These are phyloP conservation scores for Trichosporon asahii DNA, from an alignment of 1,284 basidiomycete species.

Conservation along the genomic window DNA sequence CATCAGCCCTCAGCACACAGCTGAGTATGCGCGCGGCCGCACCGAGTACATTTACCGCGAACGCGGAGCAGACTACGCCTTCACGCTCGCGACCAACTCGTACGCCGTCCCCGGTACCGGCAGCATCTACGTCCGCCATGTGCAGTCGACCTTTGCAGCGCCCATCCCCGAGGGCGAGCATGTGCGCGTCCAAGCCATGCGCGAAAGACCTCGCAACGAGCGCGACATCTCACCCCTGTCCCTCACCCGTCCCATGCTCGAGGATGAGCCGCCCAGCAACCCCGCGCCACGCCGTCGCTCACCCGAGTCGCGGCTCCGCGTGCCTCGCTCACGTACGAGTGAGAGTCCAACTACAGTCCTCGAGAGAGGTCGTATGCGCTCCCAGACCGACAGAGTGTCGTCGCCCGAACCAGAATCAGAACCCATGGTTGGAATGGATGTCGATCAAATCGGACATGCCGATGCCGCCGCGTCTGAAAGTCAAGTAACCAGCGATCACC, in stretches of 20 bases:
- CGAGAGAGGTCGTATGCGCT: too few relatives aligned
- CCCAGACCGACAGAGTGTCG: not conserved
- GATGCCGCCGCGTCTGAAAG: not conserved
- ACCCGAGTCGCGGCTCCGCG: not conserved
- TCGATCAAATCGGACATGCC: not conserved
- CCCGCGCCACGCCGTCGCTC: not conserved
- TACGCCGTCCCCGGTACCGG: not conserved
- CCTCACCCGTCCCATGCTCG: not conserved
- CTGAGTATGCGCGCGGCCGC: not conserved
- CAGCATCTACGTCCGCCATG: not conserved
- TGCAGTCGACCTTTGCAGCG: not conserved
- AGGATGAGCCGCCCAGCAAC: not conserved
- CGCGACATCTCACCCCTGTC: not conserved
- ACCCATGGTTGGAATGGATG: not conserved
- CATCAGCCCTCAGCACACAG: not conserved
- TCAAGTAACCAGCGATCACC: not conserved
- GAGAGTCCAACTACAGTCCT: not conserved
- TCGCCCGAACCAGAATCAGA: not conserved
- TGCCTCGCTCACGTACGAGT: too few relatives aligned
- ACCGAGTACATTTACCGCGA: not conserved
- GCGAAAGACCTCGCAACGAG: not conserved
- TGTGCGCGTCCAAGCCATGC: not conserved
- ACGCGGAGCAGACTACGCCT: not conserved
- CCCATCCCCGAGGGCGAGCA: not conserved
- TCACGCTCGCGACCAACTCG: not conserved